These are phyloP conservation scores for Leptographium radiaticola DNA, from an alignment of 2,329 filamentous ascomycete genomes.

Conservation along the genomic window DNA sequence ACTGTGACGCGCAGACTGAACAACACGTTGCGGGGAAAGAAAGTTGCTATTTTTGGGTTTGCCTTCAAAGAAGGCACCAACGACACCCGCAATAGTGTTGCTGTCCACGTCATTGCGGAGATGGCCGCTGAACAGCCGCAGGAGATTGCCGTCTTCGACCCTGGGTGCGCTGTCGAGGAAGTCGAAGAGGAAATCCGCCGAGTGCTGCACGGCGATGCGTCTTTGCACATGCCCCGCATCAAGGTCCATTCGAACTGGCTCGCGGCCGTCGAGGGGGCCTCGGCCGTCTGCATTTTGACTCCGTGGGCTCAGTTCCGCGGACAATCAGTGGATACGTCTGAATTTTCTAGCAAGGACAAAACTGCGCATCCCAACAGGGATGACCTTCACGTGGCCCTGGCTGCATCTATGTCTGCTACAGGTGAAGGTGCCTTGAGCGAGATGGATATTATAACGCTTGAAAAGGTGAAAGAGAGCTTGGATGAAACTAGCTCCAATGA, in stretches of 20 bases:
- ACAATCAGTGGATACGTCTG: not conserved
- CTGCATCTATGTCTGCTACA: not conserved
- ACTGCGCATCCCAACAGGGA: not conserved
- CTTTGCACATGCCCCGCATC: not conserved
- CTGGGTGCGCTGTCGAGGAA: not conserved
- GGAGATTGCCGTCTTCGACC: constrained; percentile 2
- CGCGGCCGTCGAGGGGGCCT: not conserved
- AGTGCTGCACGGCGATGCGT: not conserved
- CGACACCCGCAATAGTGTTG: constrained; percentile 5
- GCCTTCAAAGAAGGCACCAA: constrained; percentile 4
- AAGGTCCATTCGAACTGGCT: not conserved
- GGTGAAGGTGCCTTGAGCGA: not conserved
- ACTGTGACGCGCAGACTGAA: constrained; percentile 2
- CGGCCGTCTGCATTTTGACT: constrained; percentile 1
- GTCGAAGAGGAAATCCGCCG: constrained; percentile 1
- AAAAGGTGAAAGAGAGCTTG: not conserved
- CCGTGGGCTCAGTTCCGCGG: constrained; percentile 2
- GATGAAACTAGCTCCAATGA: not conserved
- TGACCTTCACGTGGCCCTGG: not conserved
- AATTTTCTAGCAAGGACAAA: not conserved
- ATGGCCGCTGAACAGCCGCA: not conserved
- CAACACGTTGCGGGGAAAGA: constrained; percentile 1
- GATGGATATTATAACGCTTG: not conserved
- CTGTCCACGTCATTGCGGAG: constrained; percentile 1
- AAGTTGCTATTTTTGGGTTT: constrained; percentile 2